These are phyloP conservation scores for Tritrichomonas foetus DNA, from an alignment of 208 protist genomes.

Conservation along the genomic window DNA sequence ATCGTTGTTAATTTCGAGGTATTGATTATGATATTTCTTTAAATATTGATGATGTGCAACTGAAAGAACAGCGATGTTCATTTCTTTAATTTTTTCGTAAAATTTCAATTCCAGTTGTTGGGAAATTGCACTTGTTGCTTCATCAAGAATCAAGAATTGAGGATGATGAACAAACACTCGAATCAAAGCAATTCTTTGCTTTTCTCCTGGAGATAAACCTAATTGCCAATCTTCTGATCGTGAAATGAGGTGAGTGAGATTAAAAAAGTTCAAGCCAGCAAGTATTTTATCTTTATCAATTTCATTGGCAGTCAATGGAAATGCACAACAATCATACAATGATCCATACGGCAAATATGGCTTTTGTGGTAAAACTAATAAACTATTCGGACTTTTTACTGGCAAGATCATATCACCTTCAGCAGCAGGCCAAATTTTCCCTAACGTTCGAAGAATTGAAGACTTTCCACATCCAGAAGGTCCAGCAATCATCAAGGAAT, in stretches of 20 bases:
- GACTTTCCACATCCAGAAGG: constrained; percentile 10
- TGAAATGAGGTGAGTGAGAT: background rate
- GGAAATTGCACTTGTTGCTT: constrained; percentile 48
- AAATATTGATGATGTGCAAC: constrained; percentile 22
- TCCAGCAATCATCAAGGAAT: background rate
- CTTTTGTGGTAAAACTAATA: constrained; percentile 9
- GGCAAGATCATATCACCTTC: background rate
- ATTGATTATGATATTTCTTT: constrained; percentile 27
- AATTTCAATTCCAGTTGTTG: constrained; percentile 46
- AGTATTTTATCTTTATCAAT: background rate
- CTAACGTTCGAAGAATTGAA: background rate
- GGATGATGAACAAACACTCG: constrained; percentile 47
- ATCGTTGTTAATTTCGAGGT: background rate
- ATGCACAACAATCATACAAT: background rate
- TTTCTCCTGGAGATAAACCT: constrained; percentile 46
- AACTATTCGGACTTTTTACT: background rate
- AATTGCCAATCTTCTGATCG: constrained; percentile 12
- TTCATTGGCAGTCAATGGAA: background rate
- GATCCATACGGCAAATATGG: background rate
- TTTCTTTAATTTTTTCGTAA: constrained; percentile 10
- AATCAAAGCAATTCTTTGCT: constrained; percentile 45
- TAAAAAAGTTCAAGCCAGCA: background rate
- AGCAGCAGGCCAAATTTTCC: background rate
- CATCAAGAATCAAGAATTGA: constrained; percentile 48
- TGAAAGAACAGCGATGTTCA: background rate